Base-by-base conservation (phyloP, 2,329 filamentous ascomycete genomes). In the Sarocladiaceae sp. region DNA sequence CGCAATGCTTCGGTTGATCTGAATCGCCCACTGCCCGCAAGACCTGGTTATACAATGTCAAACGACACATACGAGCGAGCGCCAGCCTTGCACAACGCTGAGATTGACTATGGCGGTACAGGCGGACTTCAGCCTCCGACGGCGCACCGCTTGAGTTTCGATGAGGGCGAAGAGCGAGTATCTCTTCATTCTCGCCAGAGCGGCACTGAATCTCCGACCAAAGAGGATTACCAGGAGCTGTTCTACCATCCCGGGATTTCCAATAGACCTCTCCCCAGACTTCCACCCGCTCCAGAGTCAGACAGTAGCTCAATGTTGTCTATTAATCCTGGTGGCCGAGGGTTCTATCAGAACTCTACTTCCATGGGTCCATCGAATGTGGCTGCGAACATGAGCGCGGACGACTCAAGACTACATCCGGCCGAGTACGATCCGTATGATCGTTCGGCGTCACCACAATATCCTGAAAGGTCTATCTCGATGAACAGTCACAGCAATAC, bases 201-300 rank as follows among this genome's bases (percentile, higher is more conserved):
- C 60, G 80, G 71, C 33, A 84, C 82, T 58, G 84, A 89, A 33
- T 88, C 85, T 25, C 84, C 86, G 1, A 70, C 73, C 31, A 82
- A 82, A 57, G 84, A 88, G 39, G 90, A 91, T 66, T 89, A 90
- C 56, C 88, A 88, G 17, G 94, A 96, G 60, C 84, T 97, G 64
- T 96, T 96, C 65, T 99, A 95, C 66, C 91, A 97, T 62, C 92
- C 92, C 17, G 90, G 90, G 35, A 83, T 91, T 64, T 73, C 81
- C 56, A 74, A 60, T 75, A 83, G 72, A 70, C 91, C 70, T 68
- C 86, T 74, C 63, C 88, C 73, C 58, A 81, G 81, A 7, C 71
- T 86, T 2, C 83, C 82, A 4, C 75, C 80, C 37, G 80, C 77
- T 8, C 74, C 80, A 42, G 80, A 77, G 7, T 84, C 83, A 2